Percentiles rank a stretch among this genome's conserved stretches.
Conservation (phyloP, 2,329 filamentous ascomycete genomes). For the Pseudogymnoascus sp. region DNA sequence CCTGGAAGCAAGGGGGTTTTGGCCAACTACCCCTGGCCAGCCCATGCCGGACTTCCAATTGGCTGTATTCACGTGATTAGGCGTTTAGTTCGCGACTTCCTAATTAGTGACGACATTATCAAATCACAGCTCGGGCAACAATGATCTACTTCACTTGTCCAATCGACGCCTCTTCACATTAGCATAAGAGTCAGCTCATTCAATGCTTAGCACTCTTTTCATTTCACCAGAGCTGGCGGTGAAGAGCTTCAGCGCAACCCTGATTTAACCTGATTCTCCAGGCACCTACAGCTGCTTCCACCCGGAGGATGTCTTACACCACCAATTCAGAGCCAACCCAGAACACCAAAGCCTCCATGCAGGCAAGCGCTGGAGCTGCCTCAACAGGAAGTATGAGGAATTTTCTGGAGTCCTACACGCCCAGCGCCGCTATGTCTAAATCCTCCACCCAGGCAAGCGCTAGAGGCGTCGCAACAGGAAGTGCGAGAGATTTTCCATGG, state of each 20-base stretch:
- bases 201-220: neutral
- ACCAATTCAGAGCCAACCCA: neutral
- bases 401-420: neutral
- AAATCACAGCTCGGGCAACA: neutral
- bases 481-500: neutral
- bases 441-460: neutral
- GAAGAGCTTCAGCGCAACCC: neutral
- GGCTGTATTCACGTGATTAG: neutral
- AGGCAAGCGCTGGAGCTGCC: conserved; percentile 8
- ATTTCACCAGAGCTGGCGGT: neutral
- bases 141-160: neutral
- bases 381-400: conserved; percentile 13
- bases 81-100: neutral
- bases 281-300: conserved; percentile 3
- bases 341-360: neutral
- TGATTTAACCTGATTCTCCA: neutral
- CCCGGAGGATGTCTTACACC: conserved; percentile 3
- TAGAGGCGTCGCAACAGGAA: neutral
- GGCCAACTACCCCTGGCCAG: neutral
- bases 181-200: neutral
- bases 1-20: neutral
- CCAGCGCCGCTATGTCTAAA: no score
- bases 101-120: conserved; percentile 1
- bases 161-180: neutral
- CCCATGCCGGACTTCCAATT: neutral